Evolutionary conservation across 2,329 filamentous ascomycete species (phyloP).

Genomic region (Alternaria viburni): DNA sequence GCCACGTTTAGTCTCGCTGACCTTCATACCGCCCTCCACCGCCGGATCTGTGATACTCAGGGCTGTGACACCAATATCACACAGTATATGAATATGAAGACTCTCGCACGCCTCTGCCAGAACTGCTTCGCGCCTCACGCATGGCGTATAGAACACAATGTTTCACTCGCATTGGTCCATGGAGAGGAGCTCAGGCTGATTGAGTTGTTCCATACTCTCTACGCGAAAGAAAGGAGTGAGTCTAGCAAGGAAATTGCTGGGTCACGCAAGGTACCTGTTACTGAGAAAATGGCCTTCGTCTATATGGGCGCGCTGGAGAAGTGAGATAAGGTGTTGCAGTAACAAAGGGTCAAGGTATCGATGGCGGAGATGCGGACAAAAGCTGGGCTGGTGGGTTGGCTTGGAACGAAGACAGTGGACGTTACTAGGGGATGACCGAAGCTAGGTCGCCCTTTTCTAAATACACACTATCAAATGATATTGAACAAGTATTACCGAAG

Average conservation of each 20-base stretch:
- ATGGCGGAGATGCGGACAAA: background rate
- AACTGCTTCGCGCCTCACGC: background rate
- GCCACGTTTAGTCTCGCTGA: background rate
- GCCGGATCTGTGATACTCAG: background rate
- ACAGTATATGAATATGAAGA: background rate
- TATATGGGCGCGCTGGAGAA: background rate
- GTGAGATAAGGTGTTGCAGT: background rate
- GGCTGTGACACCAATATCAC: background rate
- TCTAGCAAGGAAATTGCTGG: background rate
- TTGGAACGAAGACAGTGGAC: background rate
- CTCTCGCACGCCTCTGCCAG: background rate
- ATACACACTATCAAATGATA: background rate
- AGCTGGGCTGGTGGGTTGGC: background rate
- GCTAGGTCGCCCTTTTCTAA: background rate
- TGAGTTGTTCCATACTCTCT: too few species aligned
- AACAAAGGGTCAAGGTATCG: background rate
- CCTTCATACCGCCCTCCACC: background rate
- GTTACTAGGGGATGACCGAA: background rate
- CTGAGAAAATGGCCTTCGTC: background rate
- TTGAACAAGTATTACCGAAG: background rate
- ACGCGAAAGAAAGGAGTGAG: background rate
- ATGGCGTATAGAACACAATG: background rate
- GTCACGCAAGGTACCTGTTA: background rate
- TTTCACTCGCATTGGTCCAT: background rate
- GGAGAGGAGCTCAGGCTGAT: too few species aligned